A percentile compares a stretch with the other conserved stretches of the same genome.
phyloP scores from a whole-genome alignment of 108 stramenopile genomes.

The Nitzschia sp. region DNA sequence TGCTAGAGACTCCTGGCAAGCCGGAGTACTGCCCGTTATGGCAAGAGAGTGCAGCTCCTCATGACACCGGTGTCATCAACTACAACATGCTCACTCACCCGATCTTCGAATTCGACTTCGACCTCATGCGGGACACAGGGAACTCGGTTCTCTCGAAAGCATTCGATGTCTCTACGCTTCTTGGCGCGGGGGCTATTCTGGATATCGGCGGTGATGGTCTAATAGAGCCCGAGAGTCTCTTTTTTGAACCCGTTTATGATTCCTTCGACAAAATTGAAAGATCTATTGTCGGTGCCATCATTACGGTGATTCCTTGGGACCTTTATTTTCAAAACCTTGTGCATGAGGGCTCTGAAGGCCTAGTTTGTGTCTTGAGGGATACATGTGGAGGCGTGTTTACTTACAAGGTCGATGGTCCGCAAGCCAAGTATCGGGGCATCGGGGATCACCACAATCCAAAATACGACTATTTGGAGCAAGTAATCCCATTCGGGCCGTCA shows the following conservation, averaged over 20 bases:
- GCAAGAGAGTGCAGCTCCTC: not conserved
- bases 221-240: slow-evolving; percentile 2
- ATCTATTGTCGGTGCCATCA: slow-evolving; percentile 35
- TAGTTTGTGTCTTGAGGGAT: slow-evolving; percentile 32
- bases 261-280: not conserved
- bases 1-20: not conserved
- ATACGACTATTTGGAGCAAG: slow-evolving; percentile 20
- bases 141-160: not conserved
- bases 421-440: slow-evolving; percentile 32
- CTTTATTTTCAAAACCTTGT: slow-evolving; percentile 31
- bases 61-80: not conserved
- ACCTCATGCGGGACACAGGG: not conserved
- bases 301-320: slow-evolving; percentile 46
- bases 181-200: not conserved
- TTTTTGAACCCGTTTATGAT: slow-evolving; percentile 9
- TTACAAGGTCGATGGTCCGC: slow-evolving; percentile 34
- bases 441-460: slow-evolving; percentile 47
- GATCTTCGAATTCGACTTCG: not conserved
- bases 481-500: not conserved
- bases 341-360: slow-evolving; percentile 45
- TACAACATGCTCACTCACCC: slow-evolving; percentile 2
- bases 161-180: not conserved
- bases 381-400: slow-evolving; percentile 25
- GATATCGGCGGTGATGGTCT: not conserved
- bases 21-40: slow-evolving; percentile 4